phyloP scores from a whole-genome alignment of 768 basidiomycete genomes.

The Holtermanniella nyarrowii region DNA sequence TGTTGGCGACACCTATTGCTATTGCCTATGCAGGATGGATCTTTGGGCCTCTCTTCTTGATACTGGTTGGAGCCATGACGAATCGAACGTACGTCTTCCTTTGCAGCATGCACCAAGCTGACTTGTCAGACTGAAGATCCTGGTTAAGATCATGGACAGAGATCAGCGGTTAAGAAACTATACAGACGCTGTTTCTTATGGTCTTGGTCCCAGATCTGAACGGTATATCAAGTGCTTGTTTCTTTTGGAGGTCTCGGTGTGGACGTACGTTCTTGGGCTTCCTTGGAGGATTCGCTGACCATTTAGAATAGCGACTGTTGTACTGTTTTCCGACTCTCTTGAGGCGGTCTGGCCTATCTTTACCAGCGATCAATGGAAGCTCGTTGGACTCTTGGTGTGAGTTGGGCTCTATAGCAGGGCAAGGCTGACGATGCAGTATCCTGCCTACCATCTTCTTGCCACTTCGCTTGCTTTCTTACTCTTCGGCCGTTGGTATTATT shows the following conservation, averaged over 20 bases:
- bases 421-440: slow-evolving; percentile 10
- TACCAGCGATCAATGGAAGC: slow-evolving; percentile 28
- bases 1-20: slow-evolving; percentile 31
- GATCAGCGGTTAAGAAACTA: slow-evolving; percentile 27
- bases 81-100: slow-evolving; percentile 23
- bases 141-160: slow-evolving; percentile 31
- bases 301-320: slow-evolving; percentile 25
- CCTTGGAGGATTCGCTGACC: background rate
- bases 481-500: slow-evolving; percentile 28
- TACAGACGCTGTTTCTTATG: slow-evolving; percentile 29
- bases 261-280: slow-evolving; percentile 18
- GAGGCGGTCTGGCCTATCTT: slow-evolving; percentile 28
- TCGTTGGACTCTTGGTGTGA: slow-evolving; percentile 21
- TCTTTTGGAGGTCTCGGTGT: slow-evolving; percentile 21
- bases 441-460: slow-evolving; percentile 36
- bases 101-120: background rate
- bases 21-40: slow-evolving; percentile 34
- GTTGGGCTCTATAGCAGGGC: slow-evolving; percentile 1
- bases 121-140: slow-evolving; percentile 23
- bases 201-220: slow-evolving; percentile 20
- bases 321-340: slow-evolving; percentile 30
- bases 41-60: slow-evolving; percentile 21
- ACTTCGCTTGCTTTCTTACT: slow-evolving; percentile 33
- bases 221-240: slow-evolving; percentile 25
- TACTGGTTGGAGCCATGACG: slow-evolving; percentile 18